Evolutionary conservation across 306 rosid genomes (phyloP).

Genomic region (Vigna nakashimae): DNA sequence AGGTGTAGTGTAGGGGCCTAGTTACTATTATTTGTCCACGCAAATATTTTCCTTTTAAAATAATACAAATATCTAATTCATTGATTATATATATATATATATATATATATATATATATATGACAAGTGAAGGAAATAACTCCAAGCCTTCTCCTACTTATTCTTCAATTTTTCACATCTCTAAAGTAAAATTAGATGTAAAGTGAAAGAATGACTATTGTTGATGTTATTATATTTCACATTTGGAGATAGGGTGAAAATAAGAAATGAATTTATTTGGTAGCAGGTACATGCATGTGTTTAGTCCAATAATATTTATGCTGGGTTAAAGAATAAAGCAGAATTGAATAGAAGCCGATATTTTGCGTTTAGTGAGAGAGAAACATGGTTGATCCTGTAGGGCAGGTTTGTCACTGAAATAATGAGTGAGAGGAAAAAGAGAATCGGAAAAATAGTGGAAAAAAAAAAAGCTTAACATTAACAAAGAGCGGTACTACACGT

Average conservation of each 20-base stretch:
- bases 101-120: too few species aligned
- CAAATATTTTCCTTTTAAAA: background rate
- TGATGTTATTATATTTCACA: too few species aligned
- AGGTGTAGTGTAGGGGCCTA: background rate
- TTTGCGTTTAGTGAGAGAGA: background rate
- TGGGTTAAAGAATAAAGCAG: conserved; percentile 1
- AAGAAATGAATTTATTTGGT: too few species aligned
- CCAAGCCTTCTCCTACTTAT: too few species aligned
- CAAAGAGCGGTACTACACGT: conserved; percentile 22
- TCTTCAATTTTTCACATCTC: too few species aligned
- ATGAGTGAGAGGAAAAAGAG: background rate
- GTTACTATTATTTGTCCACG: background rate
- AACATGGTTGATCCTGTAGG: conserved; percentile 7
- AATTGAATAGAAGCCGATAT: background rate
- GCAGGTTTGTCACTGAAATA: background rate
- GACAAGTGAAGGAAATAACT: background rate
- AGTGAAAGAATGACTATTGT: too few species aligned
- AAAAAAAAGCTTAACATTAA: background rate
- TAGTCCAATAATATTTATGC: background rate
- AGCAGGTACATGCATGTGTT: background rate
- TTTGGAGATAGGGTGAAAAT: too few species aligned
- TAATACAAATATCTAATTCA: too few species aligned
- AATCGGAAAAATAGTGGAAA: background rate
- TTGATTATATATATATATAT: too few species aligned
- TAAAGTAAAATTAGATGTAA: too few species aligned